These are phyloP conservation scores for Byssoonygena ceratinophila DNA, from an alignment of 2,329 filamentous ascomycete genomes.

Conservation along the genomic window DNA sequence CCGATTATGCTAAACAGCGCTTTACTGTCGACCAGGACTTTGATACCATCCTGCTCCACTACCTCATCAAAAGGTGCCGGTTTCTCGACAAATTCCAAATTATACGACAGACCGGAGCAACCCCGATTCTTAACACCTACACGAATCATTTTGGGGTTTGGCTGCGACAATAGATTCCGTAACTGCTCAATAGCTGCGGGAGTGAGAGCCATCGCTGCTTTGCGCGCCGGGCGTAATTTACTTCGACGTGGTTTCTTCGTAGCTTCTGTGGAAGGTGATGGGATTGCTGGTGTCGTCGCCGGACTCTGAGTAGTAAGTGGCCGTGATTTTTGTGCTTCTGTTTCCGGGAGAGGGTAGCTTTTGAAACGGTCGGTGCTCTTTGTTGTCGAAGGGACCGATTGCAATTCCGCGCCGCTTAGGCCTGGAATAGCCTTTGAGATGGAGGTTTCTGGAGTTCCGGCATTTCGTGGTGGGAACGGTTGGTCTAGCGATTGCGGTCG, in stretches of 20 bases:
- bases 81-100: slow-evolving; percentile 91
- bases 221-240: slow-evolving; percentile 68
- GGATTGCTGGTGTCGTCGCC: slow-evolving; percentile 19
- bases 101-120: slow-evolving; percentile 86
- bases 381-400: slow-evolving; percentile 17
- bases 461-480: slow-evolving; percentile 46
- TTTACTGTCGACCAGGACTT: slow-evolving; percentile 93
- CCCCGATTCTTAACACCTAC: slow-evolving; percentile 90
- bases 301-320: slow-evolving; percentile 29
- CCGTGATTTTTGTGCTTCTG: slow-evolving; percentile 57
- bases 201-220: slow-evolving; percentile 83
- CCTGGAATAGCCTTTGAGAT: slow-evolving; percentile 45
- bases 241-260: slow-evolving; percentile 48
- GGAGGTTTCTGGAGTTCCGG: slow-evolving; percentile 50
- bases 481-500: slow-evolving; percentile 50
- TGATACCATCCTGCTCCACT: slow-evolving; percentile 92
- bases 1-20: slow-evolving; percentile 96
- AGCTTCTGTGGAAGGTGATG: slow-evolving; percentile 23
- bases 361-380: slow-evolving; percentile 24
- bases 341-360: slow-evolving; percentile 46
- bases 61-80: slow-evolving; percentile 78
- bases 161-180: slow-evolving; percentile 64
- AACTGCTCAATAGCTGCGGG: slow-evolving; percentile 70
- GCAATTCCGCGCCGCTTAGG: slow-evolving; percentile 40
- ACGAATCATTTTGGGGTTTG: slow-evolving; percentile 83